Conservation (phyloP, 495 filamentous ascomycete species). For the Letharia lupina region DNA sequence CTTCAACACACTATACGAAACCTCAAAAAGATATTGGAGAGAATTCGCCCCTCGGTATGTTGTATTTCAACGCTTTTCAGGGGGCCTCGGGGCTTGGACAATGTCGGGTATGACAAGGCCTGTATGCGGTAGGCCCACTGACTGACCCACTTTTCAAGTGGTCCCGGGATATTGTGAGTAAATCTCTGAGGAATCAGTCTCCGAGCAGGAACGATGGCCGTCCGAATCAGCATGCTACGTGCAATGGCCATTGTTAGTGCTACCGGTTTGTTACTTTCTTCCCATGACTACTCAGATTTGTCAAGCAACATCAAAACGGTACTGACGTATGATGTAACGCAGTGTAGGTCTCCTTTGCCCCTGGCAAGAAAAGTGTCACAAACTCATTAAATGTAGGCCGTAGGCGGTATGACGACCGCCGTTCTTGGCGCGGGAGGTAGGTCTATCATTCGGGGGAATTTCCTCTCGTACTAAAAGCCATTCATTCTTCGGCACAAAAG, state of each 20-base stretch:
- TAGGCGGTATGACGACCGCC: background rate
- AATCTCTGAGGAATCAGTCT: background rate
- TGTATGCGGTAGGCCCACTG: no score
- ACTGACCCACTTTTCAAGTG: background rate
- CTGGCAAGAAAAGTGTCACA: background rate
- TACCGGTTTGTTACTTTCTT: background rate
- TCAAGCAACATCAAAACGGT: background rate
- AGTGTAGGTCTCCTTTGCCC: background rate
- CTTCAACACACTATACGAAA: background rate
- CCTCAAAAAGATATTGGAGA: background rate
- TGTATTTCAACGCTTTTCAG: constrained; percentile 1
- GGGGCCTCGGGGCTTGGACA: background rate
- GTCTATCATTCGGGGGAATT: no score
- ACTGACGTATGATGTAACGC: background rate
- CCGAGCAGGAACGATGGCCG: background rate
- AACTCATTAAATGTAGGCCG: constrained; percentile 2
- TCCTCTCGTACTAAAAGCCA: background rate
- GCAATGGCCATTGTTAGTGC: constrained; percentile 9
- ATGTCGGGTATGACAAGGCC: background rate
- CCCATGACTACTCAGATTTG: background rate
- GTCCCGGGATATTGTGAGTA: constrained; percentile 8
- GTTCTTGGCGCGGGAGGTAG: background rate
- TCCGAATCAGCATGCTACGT: constrained; percentile 3
- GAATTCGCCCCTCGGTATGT: background rate
- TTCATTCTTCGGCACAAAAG: constrained; percentile 11